phyloP scores from a whole-genome alignment of 441 rosid species.

The Oxalis stricta region DNA sequence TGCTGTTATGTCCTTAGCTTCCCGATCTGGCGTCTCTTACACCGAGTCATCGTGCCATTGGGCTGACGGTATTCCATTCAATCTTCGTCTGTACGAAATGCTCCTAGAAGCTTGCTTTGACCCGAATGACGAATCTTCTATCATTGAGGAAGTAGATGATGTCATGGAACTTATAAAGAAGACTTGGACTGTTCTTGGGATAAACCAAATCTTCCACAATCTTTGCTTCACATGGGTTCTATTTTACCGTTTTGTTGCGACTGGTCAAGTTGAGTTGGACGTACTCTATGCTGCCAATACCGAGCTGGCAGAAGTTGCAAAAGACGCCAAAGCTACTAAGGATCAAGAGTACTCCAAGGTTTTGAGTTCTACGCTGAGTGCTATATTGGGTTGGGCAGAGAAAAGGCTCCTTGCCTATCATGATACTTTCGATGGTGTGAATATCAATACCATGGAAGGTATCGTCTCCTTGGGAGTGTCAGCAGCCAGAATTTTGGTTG shows the following conservation, averaged over 20 bases:
- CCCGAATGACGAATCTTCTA: conserved; percentile 43
- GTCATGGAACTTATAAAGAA: conserved; percentile 90
- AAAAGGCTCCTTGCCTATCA: conserved; percentile 94
- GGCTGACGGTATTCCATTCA: conserved; percentile 93
- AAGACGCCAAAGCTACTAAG: conserved; percentile 79
- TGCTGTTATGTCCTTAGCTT: conserved; percentile 69
- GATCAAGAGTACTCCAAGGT: conserved; percentile 77
- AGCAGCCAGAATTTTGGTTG: conserved; percentile 80
- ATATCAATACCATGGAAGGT: conserved; percentile 62
- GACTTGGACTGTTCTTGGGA: conserved; percentile 87
- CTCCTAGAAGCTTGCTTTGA: conserved; percentile 85
- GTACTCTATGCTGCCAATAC: conserved; percentile 65
- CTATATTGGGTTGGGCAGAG: conserved; percentile 92
- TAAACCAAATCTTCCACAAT: conserved; percentile 74
- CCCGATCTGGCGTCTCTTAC: conserved; percentile 70
- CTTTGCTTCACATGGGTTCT: conserved; percentile 88
- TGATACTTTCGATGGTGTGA: conserved; percentile 72
- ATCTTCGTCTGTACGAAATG: conserved; percentile 71
- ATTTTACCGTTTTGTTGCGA: conserved; percentile 66
- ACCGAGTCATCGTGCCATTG: conserved; percentile 85
- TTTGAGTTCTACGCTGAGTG: conserved; percentile 71
- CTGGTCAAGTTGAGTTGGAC: conserved; percentile 69
- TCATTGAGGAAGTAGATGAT: conserved; percentile 83
- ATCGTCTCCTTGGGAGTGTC: conserved; percentile 79
- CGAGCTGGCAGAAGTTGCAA: conserved; percentile 76